Evolutionary conservation across 1,284 basidiomycete species (phyloP).

Genomic region (Wallemia ichthyophaga): DNA sequence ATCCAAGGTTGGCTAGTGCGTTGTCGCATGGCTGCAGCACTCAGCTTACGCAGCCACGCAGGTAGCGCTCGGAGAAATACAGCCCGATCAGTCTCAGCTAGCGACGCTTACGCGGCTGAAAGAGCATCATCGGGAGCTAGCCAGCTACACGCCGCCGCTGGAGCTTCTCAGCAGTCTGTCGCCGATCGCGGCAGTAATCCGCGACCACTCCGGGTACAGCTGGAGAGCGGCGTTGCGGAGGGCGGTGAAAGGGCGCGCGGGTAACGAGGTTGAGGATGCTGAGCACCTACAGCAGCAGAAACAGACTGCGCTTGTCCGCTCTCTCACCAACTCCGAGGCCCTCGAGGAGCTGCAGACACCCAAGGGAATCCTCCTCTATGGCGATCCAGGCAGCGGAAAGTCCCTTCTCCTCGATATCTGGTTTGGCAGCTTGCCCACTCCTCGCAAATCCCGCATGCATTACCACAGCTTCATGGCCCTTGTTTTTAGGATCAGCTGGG

Average conservation of each 20-base stretch:
- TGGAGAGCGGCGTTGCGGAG: too few species aligned
- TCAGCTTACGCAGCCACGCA: neutral
- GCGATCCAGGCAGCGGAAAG: constrained; percentile 16
- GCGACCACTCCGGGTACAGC: too few species aligned
- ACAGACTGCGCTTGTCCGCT: neutral
- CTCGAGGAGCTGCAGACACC: neutral
- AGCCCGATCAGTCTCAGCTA: neutral
- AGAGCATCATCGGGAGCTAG: neutral
- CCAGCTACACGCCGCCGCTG: neutral
- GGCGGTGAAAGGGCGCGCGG: too few species aligned
- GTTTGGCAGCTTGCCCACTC: constrained; percentile 13
- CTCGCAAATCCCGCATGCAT: constrained; percentile 14
- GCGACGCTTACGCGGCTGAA: neutral
- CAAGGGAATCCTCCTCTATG: constrained; percentile 14
- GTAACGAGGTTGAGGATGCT: too few species aligned
- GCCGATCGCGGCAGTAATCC: neutral
- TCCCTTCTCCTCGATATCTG: constrained; percentile 17
- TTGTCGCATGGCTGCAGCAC: neutral
- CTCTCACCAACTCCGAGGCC: neutral
- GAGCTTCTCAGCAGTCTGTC: neutral
- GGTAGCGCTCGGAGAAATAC: neutral
- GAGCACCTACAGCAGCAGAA: neutral
- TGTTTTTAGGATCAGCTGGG: neutral
- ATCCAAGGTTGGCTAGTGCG: neutral
- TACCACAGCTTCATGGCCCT: constrained; percentile 15